Percentiles rank a stretch among this genome's conserved stretches.
phyloP scores from a whole-genome alignment of 257 asterid genomes.

The Anisodus acutangulus region DNA sequence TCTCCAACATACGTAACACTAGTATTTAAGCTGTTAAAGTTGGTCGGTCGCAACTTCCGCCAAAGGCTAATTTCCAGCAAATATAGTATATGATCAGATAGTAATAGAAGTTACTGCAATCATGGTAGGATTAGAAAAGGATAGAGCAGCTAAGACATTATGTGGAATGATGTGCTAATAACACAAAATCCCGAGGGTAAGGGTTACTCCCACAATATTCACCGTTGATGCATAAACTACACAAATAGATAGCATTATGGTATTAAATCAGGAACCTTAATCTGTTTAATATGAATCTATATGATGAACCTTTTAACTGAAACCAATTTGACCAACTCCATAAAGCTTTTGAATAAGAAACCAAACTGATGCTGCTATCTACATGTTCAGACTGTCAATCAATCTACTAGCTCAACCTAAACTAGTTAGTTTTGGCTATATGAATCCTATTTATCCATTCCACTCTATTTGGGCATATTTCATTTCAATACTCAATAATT shows the following conservation, averaged over 20 bases:
- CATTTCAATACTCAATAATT: slow-evolving; percentile 11
- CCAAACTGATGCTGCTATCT: background rate
- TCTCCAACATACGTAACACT: too few relatives aligned
- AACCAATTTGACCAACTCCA: background rate
- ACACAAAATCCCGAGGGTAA: background rate
- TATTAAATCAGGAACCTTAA: background rate
- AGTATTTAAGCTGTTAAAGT: too few relatives aligned
- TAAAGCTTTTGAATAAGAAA: slow-evolving; percentile 3
- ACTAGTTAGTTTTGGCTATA: slow-evolving; percentile 10
- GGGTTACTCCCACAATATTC: background rate
- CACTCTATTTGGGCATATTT: background rate
- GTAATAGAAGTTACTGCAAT: slow-evolving; percentile 1
- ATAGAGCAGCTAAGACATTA: background rate
- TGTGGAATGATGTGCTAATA: background rate
- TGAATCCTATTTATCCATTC: background rate
- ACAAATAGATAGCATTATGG: background rate
- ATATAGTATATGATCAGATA: background rate
- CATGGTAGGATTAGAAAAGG: background rate
- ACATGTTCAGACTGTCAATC: slow-evolving; percentile 3
- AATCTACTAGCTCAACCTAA: slow-evolving; percentile 25
- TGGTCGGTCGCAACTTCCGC: too few relatives aligned
- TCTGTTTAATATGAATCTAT: background rate
- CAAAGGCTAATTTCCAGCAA: too few relatives aligned
- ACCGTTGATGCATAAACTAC: background rate
- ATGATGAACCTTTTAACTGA: slow-evolving; percentile 10